Percentiles rank a stretch among this genome's conserved stretches.
Conservation (phyloP, 768 basidiomycete genomes). For the Lactarius hengduanensis region DNA sequence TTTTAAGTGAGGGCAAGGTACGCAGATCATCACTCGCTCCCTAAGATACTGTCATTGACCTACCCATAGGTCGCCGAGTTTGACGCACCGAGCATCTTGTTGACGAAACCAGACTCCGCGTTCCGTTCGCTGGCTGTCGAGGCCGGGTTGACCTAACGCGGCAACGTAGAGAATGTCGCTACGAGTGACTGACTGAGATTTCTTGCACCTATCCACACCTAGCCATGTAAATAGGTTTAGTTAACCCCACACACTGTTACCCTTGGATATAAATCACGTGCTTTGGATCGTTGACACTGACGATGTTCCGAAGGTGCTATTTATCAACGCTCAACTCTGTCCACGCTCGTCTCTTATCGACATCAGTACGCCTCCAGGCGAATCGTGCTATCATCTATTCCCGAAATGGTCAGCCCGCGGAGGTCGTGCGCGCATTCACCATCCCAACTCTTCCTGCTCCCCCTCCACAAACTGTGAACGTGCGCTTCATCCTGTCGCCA, state of each 20-base stretch:
- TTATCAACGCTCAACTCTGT: not conserved
- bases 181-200: not conserved
- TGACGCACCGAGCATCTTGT: conserved; percentile 63
- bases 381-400: conserved; percentile 69
- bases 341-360: conserved; percentile 29
- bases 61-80: conserved; percentile 64
- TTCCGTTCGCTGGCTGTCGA: conserved; percentile 67
- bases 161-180: not conserved
- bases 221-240: not conserved
- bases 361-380: conserved; percentile 35
- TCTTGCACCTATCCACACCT: not conserved
- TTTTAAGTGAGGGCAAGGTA: conserved; percentile 77
- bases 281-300: not conserved
- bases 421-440: conserved; percentile 55
- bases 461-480: conserved; percentile 54
- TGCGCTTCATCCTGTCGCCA: conserved; percentile 67
- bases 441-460: conserved; percentile 56
- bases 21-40: conserved; percentile 21
- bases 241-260: too few species aligned
- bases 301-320: conserved; percentile 14
- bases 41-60: conserved; percentile 3
- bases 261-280: too few species aligned
- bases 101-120: conserved; percentile 53
- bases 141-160: conserved; percentile 47
- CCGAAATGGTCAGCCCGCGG: conserved; percentile 55